Conservation (phyloP, 768 basidiomycete species). For the Suillus tomentosus region DNA sequence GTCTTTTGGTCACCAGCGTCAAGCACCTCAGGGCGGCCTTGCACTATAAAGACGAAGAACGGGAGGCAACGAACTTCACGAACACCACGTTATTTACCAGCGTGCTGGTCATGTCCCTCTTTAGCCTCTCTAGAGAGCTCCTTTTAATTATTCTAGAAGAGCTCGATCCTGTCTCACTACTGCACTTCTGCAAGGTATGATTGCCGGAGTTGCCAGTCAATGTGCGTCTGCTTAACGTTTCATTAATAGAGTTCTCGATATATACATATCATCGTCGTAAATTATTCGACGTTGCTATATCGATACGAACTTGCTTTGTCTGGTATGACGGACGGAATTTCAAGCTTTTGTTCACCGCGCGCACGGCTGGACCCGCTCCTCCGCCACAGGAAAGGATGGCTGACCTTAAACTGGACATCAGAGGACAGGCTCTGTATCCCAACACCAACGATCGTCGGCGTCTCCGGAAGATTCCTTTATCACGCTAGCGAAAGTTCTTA, state of each 20-base stretch:
- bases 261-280: slow-evolving; percentile 24
- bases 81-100: slow-evolving; percentile 24
- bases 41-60: slow-evolving; percentile 30
- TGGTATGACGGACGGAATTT: slow-evolving; percentile 31
- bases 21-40: slow-evolving; percentile 23
- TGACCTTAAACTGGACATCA: slow-evolving; percentile 31
- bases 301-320: slow-evolving; percentile 34
- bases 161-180: slow-evolving; percentile 35
- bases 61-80: slow-evolving; percentile 16
- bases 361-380: slow-evolving; percentile 32
- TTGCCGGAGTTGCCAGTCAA: background rate
- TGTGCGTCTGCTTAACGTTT: background rate
- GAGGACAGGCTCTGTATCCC: slow-evolving; percentile 34
- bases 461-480: slow-evolving; percentile 35
- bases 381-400: slow-evolving; percentile 34
- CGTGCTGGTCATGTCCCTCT: slow-evolving; percentile 40
- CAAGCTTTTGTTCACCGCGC: slow-evolving; percentile 20
- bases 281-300: slow-evolving; percentile 33
- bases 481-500: slow-evolving; percentile 36
- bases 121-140: slow-evolving; percentile 33
- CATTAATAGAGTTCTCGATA: slow-evolving; percentile 26
- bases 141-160: slow-evolving; percentile 35
- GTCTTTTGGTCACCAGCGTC: slow-evolving; percentile 31
- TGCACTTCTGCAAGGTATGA: slow-evolving; percentile 33
- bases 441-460: slow-evolving; percentile 36